A percentile compares a stretch with the other conserved stretches of the same genome.
These are phyloP conservation scores for Trichoderma lentiforme DNA, from an alignment of 2,329 filamentous ascomycete genomes.

Conservation along the genomic window DNA sequence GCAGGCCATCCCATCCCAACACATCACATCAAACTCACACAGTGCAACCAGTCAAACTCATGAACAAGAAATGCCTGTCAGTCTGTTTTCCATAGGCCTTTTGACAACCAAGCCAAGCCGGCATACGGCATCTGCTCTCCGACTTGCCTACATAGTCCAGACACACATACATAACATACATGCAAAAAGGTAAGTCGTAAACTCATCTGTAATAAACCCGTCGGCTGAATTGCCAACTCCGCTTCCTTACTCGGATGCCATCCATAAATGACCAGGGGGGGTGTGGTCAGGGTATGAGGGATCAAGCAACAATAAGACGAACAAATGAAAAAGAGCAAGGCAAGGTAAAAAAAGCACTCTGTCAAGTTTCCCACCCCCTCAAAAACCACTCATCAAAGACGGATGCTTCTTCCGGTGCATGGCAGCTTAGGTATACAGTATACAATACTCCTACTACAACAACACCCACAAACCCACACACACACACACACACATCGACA, in stretches of 20 bases:
- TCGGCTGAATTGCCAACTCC: background rate
- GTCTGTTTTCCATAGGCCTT: background rate
- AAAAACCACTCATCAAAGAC: background rate
- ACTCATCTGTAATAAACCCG: conserved; percentile 1
- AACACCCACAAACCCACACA: background rate
- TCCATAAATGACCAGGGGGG: background rate
- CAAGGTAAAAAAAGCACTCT: background rate
- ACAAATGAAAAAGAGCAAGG: background rate
- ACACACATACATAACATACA: background rate
- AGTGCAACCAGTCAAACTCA: background rate
- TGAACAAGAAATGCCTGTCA: background rate
- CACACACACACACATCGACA: background rate
- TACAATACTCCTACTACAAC: background rate
- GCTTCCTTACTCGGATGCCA: background rate
- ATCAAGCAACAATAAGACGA: background rate
- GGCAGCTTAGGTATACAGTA: conserved; percentile 2
- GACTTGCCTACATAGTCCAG: background rate
- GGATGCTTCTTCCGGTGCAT: background rate
- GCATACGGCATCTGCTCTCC: background rate
- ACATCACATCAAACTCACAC: background rate
- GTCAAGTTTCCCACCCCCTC: background rate
- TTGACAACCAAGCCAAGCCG: background rate
- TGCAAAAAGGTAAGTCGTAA: background rate
- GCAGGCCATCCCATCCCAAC: background rate
- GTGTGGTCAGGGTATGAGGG: background rate